These are phyloP conservation scores for Colletotrichum sp. DNA, from an alignment of 2,329 filamentous ascomycete genomes.

Conservation along the genomic window DNA sequence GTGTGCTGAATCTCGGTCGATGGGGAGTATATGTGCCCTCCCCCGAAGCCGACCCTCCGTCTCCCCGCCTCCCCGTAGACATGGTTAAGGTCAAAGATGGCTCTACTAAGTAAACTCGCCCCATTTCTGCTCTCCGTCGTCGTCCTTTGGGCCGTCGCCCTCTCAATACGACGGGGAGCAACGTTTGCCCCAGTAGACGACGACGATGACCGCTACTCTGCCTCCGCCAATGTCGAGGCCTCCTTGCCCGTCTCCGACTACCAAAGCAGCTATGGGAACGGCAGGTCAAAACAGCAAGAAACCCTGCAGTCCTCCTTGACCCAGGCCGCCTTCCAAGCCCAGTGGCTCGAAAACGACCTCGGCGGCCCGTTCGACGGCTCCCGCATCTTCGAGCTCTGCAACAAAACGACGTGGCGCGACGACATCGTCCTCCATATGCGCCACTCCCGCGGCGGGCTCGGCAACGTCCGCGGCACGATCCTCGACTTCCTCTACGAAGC, in stretches of 20 bases:
- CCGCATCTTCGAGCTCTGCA: not conserved
- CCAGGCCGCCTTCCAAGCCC: not conserved
- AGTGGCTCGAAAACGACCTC: not conserved
- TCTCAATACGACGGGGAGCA: not conserved
- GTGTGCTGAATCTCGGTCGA: not conserved
- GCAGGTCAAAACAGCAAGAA: not conserved
- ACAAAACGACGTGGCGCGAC: not conserved
- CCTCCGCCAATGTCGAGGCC: not conserved
- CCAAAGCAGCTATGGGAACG: not conserved
- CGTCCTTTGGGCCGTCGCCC: not conserved
- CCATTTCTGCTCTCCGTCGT: not conserved
- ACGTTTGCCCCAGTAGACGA: not conserved
- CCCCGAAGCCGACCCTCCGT: not conserved
- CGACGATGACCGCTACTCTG: not conserved
- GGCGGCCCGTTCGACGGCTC: not conserved
- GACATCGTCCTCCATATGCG: not conserved
- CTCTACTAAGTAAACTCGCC: not conserved
- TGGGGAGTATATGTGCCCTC: not conserved
- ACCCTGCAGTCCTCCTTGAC: not conserved
- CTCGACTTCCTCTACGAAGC: not conserved
- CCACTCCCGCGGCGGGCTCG: not conserved
- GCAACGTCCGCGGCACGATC: not conserved
- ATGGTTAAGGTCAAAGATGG: not conserved
- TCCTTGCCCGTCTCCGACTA: not conserved
- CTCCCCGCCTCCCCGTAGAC: not conserved